Percentiles rank a stretch among this genome's conserved stretches.
Evolutionary conservation across 176 grass and related monocot species (phyloP).

Genomic region (Juncus inflexus): DNA sequence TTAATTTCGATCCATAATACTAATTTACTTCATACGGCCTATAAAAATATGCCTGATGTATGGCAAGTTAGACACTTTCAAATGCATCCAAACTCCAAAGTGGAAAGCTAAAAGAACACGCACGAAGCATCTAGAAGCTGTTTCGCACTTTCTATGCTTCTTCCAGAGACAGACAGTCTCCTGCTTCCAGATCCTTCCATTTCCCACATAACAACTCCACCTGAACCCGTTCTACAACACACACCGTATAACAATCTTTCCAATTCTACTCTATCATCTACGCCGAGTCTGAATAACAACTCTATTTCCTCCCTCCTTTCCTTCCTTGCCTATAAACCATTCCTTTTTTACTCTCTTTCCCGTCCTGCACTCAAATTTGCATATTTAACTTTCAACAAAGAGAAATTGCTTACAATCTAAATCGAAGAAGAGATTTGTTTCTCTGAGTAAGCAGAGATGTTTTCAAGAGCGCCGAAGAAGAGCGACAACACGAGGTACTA

Average conservation of each 20-base stretch:
- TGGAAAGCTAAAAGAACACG: slow-evolving; percentile 24
- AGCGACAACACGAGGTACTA: slow-evolving; percentile 85
- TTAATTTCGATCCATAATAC: too few species aligned
- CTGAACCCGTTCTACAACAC: neutral
- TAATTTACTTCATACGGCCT: too few species aligned
- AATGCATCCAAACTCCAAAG: too few species aligned
- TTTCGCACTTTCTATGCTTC: neutral
- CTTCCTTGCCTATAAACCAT: neutral
- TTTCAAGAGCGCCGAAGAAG: slow-evolving; percentile 77
- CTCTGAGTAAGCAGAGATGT: slow-evolving; percentile 32
- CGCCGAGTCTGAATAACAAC: neutral
- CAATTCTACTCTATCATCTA: neutral
- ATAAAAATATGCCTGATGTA: too few species aligned
- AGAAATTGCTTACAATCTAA: too few species aligned
- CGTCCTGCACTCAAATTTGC: neutral
- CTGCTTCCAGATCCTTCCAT: slow-evolving; percentile 20
- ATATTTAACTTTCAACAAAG: neutral
- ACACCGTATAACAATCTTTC: neutral
- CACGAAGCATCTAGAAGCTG: slow-evolving; percentile 60
- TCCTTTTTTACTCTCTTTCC: neutral
- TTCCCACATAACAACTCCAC: neutral
- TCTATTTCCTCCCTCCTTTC: slow-evolving; percentile 10
- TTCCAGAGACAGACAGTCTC: slow-evolving; percentile 10
- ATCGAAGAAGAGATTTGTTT: neutral
- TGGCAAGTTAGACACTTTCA: too few species aligned